Evolutionary conservation across 2,329 filamentous ascomycete genomes (phyloP), one percentile per base, ranked within the genome.

Genomic region (Fusarium nematophilum): DNA sequence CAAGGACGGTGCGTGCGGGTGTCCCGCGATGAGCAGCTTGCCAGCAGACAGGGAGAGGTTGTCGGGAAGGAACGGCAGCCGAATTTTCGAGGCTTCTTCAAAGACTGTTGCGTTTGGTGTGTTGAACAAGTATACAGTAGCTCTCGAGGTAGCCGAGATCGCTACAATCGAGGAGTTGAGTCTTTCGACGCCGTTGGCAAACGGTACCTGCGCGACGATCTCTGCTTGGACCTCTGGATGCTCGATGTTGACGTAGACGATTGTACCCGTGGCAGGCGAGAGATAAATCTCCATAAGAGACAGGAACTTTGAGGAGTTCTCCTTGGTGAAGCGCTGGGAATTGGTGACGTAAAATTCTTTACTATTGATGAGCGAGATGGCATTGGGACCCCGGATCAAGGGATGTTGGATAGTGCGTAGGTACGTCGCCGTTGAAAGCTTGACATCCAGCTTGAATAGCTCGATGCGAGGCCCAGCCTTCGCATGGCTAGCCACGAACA

Each of bases 301-400:
- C 0, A 79, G 59, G 1, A 73, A 3, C 1, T 50, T 64, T 3
- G 58, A 52, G 6, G 58, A 52, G 7, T 72, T 46, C 3, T 55
- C 57, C 9, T 63, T 53, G 1, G 70, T 62, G 51, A 79, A 74
- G 57, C 69, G 47, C 55, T 79, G 75, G 53, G 76, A 73, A 38
- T 79, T 80, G 3, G 77, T 79, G 15, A 80, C 72, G 45, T 75
- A 76, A 15, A 81, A 63, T 51, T 79, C 76, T 3, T 72, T 64
- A 7, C 53, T 58, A 49, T 68, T 73, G 25, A 76, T 53, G 1
- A 76, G 48, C 3, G 67, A 66, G 11, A 81, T 74, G 7, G 77
- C 67, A 54, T 81, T 81, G 4, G 78, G 78, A 0, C 51, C 70
- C 36, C 69, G 69, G 10, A 81, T 63, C 5, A 79, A 70, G 1